Evolutionary conservation across 2,329 filamentous ascomycete genomes (phyloP).

Genomic region (Colletotrichum liriopes): DNA sequence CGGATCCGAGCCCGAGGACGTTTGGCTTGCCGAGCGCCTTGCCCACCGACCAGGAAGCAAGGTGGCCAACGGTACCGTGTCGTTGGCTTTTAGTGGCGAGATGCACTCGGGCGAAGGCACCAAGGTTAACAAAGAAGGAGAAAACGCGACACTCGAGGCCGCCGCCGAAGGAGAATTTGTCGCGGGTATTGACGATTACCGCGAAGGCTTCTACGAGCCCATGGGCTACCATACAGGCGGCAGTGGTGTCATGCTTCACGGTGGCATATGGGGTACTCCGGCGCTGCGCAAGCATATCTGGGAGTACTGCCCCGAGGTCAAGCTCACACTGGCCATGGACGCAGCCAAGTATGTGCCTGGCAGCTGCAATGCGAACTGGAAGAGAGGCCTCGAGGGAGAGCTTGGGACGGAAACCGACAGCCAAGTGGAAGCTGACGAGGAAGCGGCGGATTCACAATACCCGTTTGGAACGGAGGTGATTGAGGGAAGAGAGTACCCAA

Average conservation of each 20-base stretch:
- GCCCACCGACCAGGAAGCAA: slow-evolving; percentile 63
- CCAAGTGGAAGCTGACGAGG: slow-evolving; percentile 40
- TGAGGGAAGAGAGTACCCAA: slow-evolving; percentile 58
- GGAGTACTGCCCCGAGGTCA: slow-evolving; percentile 72
- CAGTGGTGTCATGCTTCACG: slow-evolving; percentile 62
- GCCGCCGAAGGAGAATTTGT: slow-evolving; percentile 53
- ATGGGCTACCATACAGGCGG: slow-evolving; percentile 73
- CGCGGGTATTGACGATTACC: slow-evolving; percentile 64
- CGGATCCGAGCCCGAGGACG: slow-evolving; percentile 67
- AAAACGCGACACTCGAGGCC: slow-evolving; percentile 48
- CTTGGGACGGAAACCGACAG: slow-evolving; percentile 43
- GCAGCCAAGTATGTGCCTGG: slow-evolving; percentile 66
- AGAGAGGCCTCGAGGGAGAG: slow-evolving; percentile 51
- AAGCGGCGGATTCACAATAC: slow-evolving; percentile 48
- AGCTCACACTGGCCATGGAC: slow-evolving; percentile 71
- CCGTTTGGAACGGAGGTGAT: slow-evolving; percentile 57
- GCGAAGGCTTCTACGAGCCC: slow-evolving; percentile 68
- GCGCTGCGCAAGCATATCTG: slow-evolving; percentile 66
- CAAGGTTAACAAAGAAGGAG: slow-evolving; percentile 44
- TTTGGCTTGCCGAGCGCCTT: slow-evolving; percentile 69
- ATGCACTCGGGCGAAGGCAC: slow-evolving; percentile 55
- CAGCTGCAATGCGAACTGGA: slow-evolving; percentile 62
- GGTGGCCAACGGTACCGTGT: slow-evolving; percentile 67
- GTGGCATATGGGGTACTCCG: slow-evolving; percentile 65
- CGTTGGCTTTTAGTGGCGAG: slow-evolving; percentile 67